phyloP scores from a whole-genome alignment of 1,139 yeast species.

The Geotrichum fermentans region DNA sequence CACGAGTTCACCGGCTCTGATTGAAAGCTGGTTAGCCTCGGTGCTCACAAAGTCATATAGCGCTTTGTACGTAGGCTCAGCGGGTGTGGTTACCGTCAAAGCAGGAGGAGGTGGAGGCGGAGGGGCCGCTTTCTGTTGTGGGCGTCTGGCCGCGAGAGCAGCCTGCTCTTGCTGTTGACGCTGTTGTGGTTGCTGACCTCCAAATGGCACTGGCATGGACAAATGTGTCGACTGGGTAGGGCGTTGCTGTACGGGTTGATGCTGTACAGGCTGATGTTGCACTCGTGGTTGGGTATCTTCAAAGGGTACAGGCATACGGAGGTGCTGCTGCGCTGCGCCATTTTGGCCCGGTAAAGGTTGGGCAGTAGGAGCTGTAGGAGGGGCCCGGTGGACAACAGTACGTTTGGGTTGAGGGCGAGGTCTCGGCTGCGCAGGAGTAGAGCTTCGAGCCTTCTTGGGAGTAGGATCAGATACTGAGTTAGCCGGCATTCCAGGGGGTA shows the following conservation, averaged over 20 bases:
- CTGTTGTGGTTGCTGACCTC: conserved; percentile 23
- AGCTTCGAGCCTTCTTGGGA: conserved; percentile 49
- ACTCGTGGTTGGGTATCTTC: conserved; percentile 15
- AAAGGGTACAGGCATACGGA: conserved; percentile 6
- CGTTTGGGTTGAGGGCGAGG: conserved; percentile 10
- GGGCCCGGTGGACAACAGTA: conserved; percentile 20
- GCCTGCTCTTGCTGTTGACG: conserved; percentile 39
- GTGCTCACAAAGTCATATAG: conserved; percentile 89
- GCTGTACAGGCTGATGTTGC: conserved; percentile 19
- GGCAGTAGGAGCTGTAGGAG: conserved; percentile 15
- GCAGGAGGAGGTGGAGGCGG: conserved; percentile 47
- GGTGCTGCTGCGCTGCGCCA: not conserved
- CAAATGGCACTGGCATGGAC: conserved; percentile 26
- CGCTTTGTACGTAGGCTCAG: conserved; percentile 76
- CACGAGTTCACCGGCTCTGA: conserved; percentile 68
- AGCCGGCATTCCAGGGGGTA: conserved; percentile 74
- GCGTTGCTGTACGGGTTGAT: conserved; percentile 13
- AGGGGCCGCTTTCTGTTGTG: conserved; percentile 24
- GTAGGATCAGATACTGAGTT: conserved; percentile 63
- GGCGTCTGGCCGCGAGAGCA: conserved; percentile 28
- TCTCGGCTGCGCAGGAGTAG: conserved; percentile 10
- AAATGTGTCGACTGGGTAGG: conserved; percentile 26
- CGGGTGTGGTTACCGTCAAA: conserved; percentile 68
- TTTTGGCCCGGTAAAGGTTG: conserved; percentile 18
- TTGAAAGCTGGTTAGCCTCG: conserved; percentile 75